Evolutionary conservation across 768 basidiomycete species (phyloP), one percentile per base, ranked within the genome.

Genomic region (Nevesoporus exiguus): DNA sequence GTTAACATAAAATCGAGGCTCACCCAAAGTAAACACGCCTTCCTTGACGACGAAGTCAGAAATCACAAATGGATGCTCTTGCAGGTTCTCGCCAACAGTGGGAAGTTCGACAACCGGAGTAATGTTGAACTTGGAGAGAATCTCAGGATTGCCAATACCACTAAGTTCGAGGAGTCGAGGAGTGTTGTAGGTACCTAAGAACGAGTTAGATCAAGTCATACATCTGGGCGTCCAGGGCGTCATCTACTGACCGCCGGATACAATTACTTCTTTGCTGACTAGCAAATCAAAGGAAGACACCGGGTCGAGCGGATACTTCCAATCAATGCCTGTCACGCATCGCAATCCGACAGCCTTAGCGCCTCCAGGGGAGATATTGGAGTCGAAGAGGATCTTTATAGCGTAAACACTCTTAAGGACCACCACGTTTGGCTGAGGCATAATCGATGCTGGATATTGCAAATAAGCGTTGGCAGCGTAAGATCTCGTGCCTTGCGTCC

Each of bases 381-480:
- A 34, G 25, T 51, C 43, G 11, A 61, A 59, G 6, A 54, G 5
- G 22, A 61, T 59, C 31, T 47, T 63, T 27, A 42, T 36, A 17
- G 50, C 61, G 2, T 49, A 63, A 14, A 31, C 6, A 33, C 24
- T 47, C 17, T 22, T 47, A 19, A 59, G 22, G n/a, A 59, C 30
- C 7, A 59, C 19, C 7, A 59, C 9, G 21, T 60, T 59, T 13
- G n/a, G 10, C 42, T 60, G 58, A 44, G 61, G 56, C 0, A 21
- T 11, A 8, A 5, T 17, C 1, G 50, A 63, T 24, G 25, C 33
- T 14, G 61, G 61, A 15, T 59, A 13, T 8, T 7, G 33, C 37
- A 61, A 31, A 21, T 61, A 61, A 29, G 61, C 52, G 5, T 63
- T 61, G 5, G 61, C 56, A 31, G 61, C 61, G 11, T 61, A 61